Evolutionary conservation across 495 filamentous ascomycete species (phyloP).

Genomic region (Talaromyces nanjingensis): DNA sequence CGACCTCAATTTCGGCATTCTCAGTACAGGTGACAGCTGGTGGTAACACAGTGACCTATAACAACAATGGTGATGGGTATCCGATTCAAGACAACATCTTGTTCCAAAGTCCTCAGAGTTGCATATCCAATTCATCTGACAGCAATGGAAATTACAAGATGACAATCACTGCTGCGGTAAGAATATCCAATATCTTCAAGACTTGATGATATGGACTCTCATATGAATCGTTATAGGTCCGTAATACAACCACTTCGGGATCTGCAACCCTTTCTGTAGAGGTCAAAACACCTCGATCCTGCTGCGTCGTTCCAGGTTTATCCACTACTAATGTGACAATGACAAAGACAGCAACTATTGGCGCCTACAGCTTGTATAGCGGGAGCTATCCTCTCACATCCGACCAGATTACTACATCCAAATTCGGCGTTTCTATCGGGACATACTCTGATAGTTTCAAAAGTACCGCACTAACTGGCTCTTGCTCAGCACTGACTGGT

Average conservation of each 20-base stretch:
- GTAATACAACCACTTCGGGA: constrained; percentile 38
- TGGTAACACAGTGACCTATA: constrained; percentile 18
- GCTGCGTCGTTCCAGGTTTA: constrained; percentile 41
- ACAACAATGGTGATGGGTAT: constrained; percentile 32
- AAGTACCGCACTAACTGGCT: constrained; percentile 16
- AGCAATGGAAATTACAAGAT: constrained; percentile 15
- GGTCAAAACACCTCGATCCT: constrained; percentile 25
- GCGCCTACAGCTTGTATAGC: constrained; percentile 46
- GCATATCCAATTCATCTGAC: constrained; percentile 15
- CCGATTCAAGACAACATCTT: constrained; percentile 29
- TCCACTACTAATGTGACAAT: constrained; percentile 35
- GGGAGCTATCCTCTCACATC: constrained; percentile 37
- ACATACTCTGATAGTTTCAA: constrained; percentile 32
- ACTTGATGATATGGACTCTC: constrained; percentile 11
- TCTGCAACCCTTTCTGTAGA: constrained; percentile 42
- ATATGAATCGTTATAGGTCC: constrained; percentile 29
- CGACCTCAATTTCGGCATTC: constrained; percentile 32
- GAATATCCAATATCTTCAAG: background rate
- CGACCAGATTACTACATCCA: constrained; percentile 40
- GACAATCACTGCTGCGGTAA: constrained; percentile 29
- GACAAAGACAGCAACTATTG: constrained; percentile 41
- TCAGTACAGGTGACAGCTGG: constrained; percentile 21
- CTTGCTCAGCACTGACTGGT: background rate
- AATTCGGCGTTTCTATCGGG: constrained; percentile 40
- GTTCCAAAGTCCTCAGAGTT: constrained; percentile 30